Evolutionary conservation across 2,329 filamentous ascomycete genomes (phyloP).

Genomic region (Gliomastix tumulicola): DNA sequence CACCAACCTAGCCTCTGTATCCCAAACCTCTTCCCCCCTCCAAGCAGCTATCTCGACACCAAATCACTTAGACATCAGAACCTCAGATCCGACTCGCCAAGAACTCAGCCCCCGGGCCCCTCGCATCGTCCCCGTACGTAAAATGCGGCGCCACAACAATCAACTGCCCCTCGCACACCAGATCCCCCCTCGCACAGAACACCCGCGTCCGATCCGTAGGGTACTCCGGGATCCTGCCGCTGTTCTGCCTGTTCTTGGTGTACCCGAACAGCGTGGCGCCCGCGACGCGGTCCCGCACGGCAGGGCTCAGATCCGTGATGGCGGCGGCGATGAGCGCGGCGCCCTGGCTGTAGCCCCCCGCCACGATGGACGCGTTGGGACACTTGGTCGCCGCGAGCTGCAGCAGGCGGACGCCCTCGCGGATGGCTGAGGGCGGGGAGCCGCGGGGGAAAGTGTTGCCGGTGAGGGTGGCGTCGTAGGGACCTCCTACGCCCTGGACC

Average conservation of each 20-base stretch:
- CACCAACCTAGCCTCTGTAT: too few relatives aligned
- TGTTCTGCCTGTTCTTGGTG: conserved; percentile 34
- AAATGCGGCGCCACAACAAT: conserved; percentile 25
- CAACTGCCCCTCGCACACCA: conserved; percentile 28
- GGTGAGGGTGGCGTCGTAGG: conserved; percentile 25
- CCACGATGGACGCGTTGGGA: conserved; percentile 32
- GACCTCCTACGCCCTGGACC: conserved; percentile 35
- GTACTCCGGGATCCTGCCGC: conserved; percentile 28
- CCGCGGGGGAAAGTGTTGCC: conserved; percentile 28
- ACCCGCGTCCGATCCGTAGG: conserved; percentile 23
- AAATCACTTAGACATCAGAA: too few relatives aligned
- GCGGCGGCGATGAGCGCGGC: conserved; percentile 32
- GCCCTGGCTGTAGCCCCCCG: conserved; percentile 34
- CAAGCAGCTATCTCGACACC: too few relatives aligned
- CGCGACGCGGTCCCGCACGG: conserved; percentile 24
- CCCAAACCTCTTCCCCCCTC: too few relatives aligned
- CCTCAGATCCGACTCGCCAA: neutral
- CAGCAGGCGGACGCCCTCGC: conserved; percentile 31
- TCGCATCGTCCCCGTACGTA: conserved; percentile 12
- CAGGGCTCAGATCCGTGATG: conserved; percentile 20
- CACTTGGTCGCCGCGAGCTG: conserved; percentile 31
- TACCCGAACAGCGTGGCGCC: conserved; percentile 30
- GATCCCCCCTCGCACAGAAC: conserved; percentile 27
- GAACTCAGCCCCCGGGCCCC: conserved; percentile 2
- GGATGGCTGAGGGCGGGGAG: conserved; percentile 26